Conservation (phyloP, 2,329 filamentous ascomycete species). For the Pseudogymnoascus sp. region DNA sequence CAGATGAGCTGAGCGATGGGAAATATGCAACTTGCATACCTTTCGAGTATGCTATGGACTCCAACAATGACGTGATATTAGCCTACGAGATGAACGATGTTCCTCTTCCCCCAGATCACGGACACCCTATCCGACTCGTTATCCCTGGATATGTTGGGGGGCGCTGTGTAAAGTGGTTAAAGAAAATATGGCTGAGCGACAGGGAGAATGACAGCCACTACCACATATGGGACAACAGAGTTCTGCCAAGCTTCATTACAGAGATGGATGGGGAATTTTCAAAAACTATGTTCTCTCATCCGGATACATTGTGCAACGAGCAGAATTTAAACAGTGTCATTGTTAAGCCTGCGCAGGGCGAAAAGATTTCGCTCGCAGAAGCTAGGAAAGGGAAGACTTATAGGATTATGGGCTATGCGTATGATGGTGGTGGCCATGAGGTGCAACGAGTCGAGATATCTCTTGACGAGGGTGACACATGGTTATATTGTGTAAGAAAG, state of each 20-base stretch:
- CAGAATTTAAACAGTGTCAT: slow-evolving; percentile 44
- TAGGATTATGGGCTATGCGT: slow-evolving; percentile 40
- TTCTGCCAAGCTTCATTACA: slow-evolving; percentile 40
- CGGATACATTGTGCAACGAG: slow-evolving; percentile 41
- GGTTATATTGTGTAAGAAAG: slow-evolving; percentile 40
- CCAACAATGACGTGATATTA: slow-evolving; percentile 41
- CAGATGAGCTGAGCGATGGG: slow-evolving; percentile 40
- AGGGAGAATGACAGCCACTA: slow-evolving; percentile 39
- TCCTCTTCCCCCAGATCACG: slow-evolving; percentile 38
- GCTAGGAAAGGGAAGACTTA: slow-evolving; percentile 35
- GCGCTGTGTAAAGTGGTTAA: slow-evolving; percentile 41
- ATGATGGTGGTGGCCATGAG: slow-evolving; percentile 43
- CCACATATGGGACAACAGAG: slow-evolving; percentile 44
- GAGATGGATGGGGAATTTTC: slow-evolving; percentile 43
- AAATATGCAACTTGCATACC: slow-evolving; percentile 43
- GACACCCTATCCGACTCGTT: slow-evolving; percentile 36
- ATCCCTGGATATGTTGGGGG: slow-evolving; percentile 40
- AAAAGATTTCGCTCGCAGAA: slow-evolving; percentile 34
- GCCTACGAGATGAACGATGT: slow-evolving; percentile 42
- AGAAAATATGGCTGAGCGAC: slow-evolving; percentile 34
- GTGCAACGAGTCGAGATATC: slow-evolving; percentile 43
- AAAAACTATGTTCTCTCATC: slow-evolving; percentile 39
- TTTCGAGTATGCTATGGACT: slow-evolving; percentile 42
- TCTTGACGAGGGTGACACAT: slow-evolving; percentile 40
- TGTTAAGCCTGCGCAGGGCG: slow-evolving; percentile 38